A percentile compares a stretch with the other conserved stretches of the same genome.
phyloP scores from a whole-genome alignment of 108 stramenopile genomes.

The Epithemia pelagica region DNA sequence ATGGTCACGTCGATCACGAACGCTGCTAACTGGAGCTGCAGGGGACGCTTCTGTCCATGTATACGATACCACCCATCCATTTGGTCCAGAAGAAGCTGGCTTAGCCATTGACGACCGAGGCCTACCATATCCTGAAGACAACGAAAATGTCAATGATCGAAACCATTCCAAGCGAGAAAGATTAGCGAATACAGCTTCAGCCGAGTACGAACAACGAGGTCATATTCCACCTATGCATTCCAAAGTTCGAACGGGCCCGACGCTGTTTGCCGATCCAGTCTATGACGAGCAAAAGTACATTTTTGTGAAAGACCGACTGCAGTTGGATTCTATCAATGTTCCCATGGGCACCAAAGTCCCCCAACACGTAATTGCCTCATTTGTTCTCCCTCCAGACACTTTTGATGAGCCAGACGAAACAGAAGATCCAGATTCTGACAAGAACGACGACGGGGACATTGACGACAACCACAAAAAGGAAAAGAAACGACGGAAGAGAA shows the following conservation, averaged over 20 bases:
- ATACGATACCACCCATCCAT: conserved; percentile 69
- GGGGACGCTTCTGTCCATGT: conserved; percentile 42
- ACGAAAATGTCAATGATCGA: conserved; percentile 4
- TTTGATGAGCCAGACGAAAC: background rate
- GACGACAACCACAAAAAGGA: background rate
- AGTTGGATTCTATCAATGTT: background rate
- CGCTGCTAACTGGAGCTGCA: conserved; percentile 43
- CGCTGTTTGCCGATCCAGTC: background rate
- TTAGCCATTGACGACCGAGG: conserved; percentile 1
- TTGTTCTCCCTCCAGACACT: background rate
- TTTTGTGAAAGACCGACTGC: background rate
- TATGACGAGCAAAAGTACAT: background rate
- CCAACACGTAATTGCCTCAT: background rate
- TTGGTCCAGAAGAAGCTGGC: conserved; percentile 39
- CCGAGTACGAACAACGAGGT: background rate
- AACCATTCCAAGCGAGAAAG: background rate
- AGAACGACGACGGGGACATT: background rate
- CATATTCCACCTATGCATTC: background rate
- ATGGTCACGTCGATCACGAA: conserved; percentile 52
- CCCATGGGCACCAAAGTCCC: background rate
- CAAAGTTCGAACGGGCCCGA: background rate
- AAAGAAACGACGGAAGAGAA: background rate
- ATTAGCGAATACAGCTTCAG: background rate
- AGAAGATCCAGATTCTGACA: background rate
- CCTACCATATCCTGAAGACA: conserved; percentile 11